A percentile compares a stretch with the other conserved stretches of the same genome.
Evolutionary conservation across 768 basidiomycete species (phyloP).

Genomic region (Lentinula sp.): DNA sequence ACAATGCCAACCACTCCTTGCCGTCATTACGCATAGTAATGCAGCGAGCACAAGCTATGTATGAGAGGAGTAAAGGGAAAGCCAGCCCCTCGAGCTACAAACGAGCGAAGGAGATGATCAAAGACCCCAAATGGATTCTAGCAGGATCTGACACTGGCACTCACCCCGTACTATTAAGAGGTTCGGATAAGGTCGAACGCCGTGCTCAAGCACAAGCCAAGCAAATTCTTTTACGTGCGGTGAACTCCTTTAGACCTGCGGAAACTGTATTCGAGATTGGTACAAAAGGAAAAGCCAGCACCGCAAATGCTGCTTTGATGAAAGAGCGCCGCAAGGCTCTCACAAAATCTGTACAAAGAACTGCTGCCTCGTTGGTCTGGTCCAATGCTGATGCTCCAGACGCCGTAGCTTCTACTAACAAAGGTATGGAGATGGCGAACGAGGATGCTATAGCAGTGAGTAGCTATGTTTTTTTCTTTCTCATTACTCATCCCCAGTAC

Average conservation of each 20-base stretch:
- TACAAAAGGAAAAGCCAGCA: conserved; percentile 48
- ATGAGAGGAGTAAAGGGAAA: conserved; percentile 89
- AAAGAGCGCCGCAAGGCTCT: conserved; percentile 79
- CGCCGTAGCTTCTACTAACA: conserved; percentile 21
- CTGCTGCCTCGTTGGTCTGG: conserved; percentile 21
- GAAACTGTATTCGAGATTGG: conserved; percentile 94
- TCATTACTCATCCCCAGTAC: conserved; percentile 2
- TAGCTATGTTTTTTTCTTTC: conserved; percentile 5
- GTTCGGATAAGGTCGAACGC: conserved; percentile 24
- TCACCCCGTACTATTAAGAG: conserved; percentile 65
- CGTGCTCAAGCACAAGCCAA: conserved; percentile 48
- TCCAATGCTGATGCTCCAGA: conserved; percentile 28
- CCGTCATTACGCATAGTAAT: conserved; percentile 72
- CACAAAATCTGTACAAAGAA: conserved; percentile 52
- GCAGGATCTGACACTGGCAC: conserved; percentile 57
- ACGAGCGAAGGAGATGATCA: conserved; percentile 83
- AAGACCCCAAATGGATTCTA: conserved; percentile 64
- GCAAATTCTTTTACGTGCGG: conserved; percentile 61
- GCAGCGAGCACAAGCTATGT: conserved; percentile 86
- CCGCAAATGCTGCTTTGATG: conserved; percentile 70
- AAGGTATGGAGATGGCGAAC: conserved; percentile 63
- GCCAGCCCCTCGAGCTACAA: conserved; percentile 82
- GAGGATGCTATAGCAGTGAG: conserved; percentile 73
- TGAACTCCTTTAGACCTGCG: conserved; percentile 75
- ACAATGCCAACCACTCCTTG: conserved; percentile 59